Conservation (phyloP, 1,284 basidiomycete species). For the Leccinum subatratum region DNA sequence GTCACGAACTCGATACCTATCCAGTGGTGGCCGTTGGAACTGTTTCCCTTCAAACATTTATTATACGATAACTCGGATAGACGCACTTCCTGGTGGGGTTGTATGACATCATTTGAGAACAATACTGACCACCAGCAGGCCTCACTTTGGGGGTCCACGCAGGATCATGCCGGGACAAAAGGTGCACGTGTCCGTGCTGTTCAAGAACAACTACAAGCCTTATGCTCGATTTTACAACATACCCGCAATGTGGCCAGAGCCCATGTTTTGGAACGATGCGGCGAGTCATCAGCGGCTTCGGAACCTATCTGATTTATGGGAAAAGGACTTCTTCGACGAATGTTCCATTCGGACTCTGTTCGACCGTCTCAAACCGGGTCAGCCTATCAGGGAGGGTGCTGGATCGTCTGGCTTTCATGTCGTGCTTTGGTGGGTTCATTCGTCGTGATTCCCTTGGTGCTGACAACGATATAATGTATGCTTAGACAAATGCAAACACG, state of each 20-base stretch:
- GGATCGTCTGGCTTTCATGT: constrained; percentile 32
- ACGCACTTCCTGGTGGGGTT: constrained; percentile 19
- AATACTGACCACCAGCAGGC: constrained; percentile 23
- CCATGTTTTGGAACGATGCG: constrained; percentile 33
- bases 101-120: too few species aligned
- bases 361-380: constrained; percentile 16
- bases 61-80: constrained; percentile 26
- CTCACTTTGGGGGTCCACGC: constrained; percentile 26
- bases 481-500: constrained; percentile 20
- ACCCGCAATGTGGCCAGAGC: constrained; percentile 26
- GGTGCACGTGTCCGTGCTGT: constrained; percentile 31
- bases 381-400: constrained; percentile 20
- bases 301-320: constrained; percentile 22
- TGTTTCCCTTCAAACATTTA: constrained; percentile 27
- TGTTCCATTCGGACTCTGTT: constrained; percentile 20
- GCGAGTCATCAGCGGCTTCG: constrained; percentile 24
- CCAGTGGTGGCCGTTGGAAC: constrained; percentile 29
- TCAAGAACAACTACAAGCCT: constrained; percentile 30
- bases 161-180: constrained; percentile 30
- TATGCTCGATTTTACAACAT: constrained; percentile 21
- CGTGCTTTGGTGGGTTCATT: constrained; percentile 23
- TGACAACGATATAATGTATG: not conserved
- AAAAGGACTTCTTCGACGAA: constrained; percentile 30
- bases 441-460: not conserved
- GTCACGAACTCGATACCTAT: constrained; percentile 21